Evolutionary conservation across 495 filamentous ascomycete genomes (phyloP).

Genomic region (Achaetomiella virescens): DNA sequence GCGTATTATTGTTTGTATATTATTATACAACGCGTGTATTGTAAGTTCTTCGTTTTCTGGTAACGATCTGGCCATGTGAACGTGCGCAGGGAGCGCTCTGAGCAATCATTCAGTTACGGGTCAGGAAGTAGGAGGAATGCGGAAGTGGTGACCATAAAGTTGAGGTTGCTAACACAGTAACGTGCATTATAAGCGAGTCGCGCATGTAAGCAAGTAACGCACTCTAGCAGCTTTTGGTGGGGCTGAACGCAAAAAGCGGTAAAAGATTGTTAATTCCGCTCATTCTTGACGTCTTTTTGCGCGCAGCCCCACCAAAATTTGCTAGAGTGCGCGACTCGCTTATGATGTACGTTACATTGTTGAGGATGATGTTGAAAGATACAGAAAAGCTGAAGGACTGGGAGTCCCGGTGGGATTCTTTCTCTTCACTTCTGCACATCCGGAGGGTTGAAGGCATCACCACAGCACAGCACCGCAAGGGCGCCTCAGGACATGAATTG

Average conservation of each 20-base stretch:
- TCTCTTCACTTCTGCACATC: background rate
- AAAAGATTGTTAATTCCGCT: no score
- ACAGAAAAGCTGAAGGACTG: background rate
- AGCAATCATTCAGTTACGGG: background rate
- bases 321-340: no score
- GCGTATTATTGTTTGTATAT: no score
- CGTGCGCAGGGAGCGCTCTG: background rate
- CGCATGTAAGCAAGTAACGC: no score
- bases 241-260: no score
- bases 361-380: background rate
- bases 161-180: no score
- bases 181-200: no score
- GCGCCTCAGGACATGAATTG: background rate
- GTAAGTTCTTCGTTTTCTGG: no score
- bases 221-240: no score
- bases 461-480: background rate
- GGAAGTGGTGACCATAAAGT: background rate
- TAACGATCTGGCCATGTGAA: background rate
- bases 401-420: background rate
- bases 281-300: no score
- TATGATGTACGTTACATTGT: background rate
- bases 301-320: no score
- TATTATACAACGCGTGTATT: no score
- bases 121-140: background rate
- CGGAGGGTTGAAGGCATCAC: background rate